Evolutionary conservation across 306 rosid species (phyloP), one percentile per base, ranked within the genome.

Genomic region (Crataegus laevigata): DNA sequence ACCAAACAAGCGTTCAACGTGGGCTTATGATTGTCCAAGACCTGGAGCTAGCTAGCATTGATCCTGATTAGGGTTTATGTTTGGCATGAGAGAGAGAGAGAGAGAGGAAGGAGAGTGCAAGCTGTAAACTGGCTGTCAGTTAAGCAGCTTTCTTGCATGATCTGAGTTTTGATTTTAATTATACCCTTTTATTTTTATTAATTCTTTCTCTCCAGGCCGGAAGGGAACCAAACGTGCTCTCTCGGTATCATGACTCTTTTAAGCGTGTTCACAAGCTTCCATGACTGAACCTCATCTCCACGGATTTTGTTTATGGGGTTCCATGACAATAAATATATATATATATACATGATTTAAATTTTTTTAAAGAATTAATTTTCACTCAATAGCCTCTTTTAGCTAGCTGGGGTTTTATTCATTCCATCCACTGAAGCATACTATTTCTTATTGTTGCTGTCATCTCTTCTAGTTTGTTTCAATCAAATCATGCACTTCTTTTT

Each of bases 81-180:
- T 75, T 73, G 69, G 74, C 87, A 62, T 69, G 87, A 83, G 82
- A 73, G 75, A 76, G 80, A 79, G 83, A 75, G 79, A 38, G 74
- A n/a, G 69, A 26, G 85, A 69, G 68, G 79, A 7, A 64, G 45
- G 67, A 59, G 58, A 10, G 47, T 86, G 93, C 93, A 82, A 96
- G 99, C 98, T 96, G 96, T 88, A 92, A 90, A 66, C 83, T 79
- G 85, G 69, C 91, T 96, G 99, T 96, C 92, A 86, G 93, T 89
- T 84, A 82, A 82, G 89, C 98, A 89, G 98, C 84, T 82, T 90
- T 96, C 92, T 88, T 92, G 99, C 96, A 88, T 92, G 99, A 96
- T 92, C 96, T 84, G 17, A 73, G 62, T 61, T 78, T 60, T 70
- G 32, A 26, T 14, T 69, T 80, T 64, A 32, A 64, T 26, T 28